Base-by-base conservation (phyloP, 2,329 filamentous ascomycete species). In the Colletotrichum lupini region DNA sequence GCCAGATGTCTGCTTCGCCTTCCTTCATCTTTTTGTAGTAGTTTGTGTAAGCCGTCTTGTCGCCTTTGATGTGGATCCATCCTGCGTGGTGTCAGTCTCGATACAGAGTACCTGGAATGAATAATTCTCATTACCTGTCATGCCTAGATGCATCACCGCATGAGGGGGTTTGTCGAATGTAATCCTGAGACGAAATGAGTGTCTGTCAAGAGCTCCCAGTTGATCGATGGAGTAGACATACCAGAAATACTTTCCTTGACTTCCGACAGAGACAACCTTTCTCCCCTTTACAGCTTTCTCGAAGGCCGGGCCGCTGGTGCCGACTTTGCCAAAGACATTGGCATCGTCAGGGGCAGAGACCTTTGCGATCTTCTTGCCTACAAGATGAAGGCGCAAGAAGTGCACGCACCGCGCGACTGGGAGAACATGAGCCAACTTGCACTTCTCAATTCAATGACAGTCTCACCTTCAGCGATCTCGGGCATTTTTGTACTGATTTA, bases 221-320 rank as follows among this genome's bases (percentile, higher is more conserved):
- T 0, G 3, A 5, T 8, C 2, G 5, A 2, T 14, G 9, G 4
- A 11, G 24, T 8, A 19, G 8, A 74, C 83, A 73, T 77, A 90
- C 91, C 97, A 99, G 82, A 99, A 98, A 80, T 98, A 98, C 88
- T 98, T 99, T 11, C 97, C 97, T 81, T 98, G 97, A 73, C 93
- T 95, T 4, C 93, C 94, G 4, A 93, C 94, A 67, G 86, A 87
- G 9, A 90, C 72, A 4, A 91, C 91, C 79, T 91, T 94, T 79
- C 93, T 96, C 5, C 94, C 95, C 4, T 88, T 88, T 79, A 98
- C 86, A 1, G 93, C 91, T 67, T 90, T 88, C 77, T 94, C 87
- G 75, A 99, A 95, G 35, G 92, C 93, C 0, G 89, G 82, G 0
- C 92, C 94, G 22, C 89, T 94, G 0, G 94, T 97, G 35, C 95